Evolutionary conservation across 768 basidiomycete species (phyloP), one percentile per base, ranked within the genome.

Genomic region (Lepiota venenata): DNA sequence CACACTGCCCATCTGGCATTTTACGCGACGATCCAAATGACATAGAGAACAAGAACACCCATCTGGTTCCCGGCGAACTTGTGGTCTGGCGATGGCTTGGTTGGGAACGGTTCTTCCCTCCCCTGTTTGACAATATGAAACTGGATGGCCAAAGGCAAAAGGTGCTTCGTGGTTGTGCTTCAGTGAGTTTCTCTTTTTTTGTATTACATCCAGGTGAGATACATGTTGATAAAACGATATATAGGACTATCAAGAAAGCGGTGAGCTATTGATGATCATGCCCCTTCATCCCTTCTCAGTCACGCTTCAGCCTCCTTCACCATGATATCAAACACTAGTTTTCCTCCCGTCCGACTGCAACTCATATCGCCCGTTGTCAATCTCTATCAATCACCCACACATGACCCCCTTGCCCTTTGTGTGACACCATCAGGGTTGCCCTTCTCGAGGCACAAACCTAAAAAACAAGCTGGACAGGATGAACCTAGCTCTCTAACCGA

Each of bases 191-290:
- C n/a, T n/a, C 11, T 67, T 29, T 35, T 18, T 21, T 20, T 27
- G 42, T 15, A 9, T 10, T 29, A 9, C 16, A 27, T 41, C 6
- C 2, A 11, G 14, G 12, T 15, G 25, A 11, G 2, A 35, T 48
- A 7, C 25, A 48, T 25, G 20, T 32, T 47, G 4, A 51, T 45
- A 35, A 44, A 11, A 48, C 18, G 2, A 29, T 11, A 41, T 29
- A 16, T 45, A 91, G 88, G 89, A 91, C 64, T 90, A 83, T 62
- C 84, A 83, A 60, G 85, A 90, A 61, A 89, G 87, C 65, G 76
- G 89, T 89, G 63, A 63, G 84, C 63, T 9, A 16, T 11, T 4
- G 4, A 16, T 15, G 27, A 29, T 41, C 25, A 38, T 21, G 21
- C 9, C 41, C 21, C 36, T 10, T 10, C 21, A 29, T 32, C 2